Evolutionary conservation across 73 alveolate species (phyloP).

Genomic region (Paramecium pentaurelia): DNA sequence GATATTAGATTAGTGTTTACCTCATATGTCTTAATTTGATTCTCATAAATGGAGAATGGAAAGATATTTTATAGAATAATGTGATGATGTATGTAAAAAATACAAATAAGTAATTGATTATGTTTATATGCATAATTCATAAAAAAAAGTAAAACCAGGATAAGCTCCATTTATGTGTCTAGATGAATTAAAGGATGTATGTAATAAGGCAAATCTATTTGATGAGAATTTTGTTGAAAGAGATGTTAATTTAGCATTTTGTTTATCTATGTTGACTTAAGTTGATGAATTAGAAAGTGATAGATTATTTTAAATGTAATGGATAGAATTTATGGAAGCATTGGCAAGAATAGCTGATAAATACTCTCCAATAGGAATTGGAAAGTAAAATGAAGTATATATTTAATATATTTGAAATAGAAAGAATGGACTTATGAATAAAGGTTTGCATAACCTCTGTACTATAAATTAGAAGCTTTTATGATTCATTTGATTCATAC

Average conservation of each 20-base stretch:
- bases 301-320: conserved; percentile 60
- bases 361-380: neutral
- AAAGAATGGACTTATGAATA: neutral
- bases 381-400: neutral
- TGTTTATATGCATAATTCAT: conserved; percentile 21
- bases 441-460: neutral
- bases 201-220: conserved; percentile 26
- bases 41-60: conserved; percentile 50
- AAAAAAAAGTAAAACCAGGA: conserved; percentile 81
- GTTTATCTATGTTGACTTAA: conserved; percentile 70
- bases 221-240: conserved; percentile 66
- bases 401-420: neutral
- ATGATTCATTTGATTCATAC: conserved; percentile 7
- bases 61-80: conserved; percentile 23
- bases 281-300: conserved; percentile 73
- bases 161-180: conserved; percentile 64
- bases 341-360: conserved; percentile 33
- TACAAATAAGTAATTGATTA: conserved; percentile 10
- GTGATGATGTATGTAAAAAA: conserved; percentile 51
- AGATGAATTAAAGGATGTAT: conserved; percentile 62
- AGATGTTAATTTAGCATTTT: conserved; percentile 66
- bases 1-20: conserved; percentile 19
- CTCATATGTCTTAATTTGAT: neutral
- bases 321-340: conserved; percentile 28
- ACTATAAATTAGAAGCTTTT: neutral